Evolutionary conservation across 441 rosid genomes (phyloP), one percentile per base, ranked within the genome.

Genomic region (Gossypium schwendimanii): DNA sequence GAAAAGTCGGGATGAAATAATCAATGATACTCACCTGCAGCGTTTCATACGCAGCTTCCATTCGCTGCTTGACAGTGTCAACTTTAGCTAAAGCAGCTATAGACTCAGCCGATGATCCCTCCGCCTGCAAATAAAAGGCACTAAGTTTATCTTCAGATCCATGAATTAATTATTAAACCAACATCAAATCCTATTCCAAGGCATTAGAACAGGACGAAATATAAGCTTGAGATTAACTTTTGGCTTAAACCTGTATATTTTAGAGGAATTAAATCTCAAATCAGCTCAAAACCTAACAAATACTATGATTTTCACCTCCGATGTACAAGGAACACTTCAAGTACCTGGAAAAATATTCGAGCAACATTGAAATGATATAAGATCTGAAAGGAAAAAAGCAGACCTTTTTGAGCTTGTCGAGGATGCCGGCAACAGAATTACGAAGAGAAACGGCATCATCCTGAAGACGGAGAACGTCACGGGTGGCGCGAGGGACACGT

Each of bases 401-500:
- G 24, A 90, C 99, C 95, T 90, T 93, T 78, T 89, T 90, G 79
- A 95, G 93, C 90, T 91, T 95, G 79, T 89, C 91, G 67, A 93
- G 92, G 75, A 95, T 95, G 62, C 88, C 92, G 55, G 91, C 88
- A 68, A 89, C 91, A 21, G 98, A 86, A 44, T 69, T 74, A 65
- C 99, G 97, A 68, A 95, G 88, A 36, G 97, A 90, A 54, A 89
- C 81, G 6, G 98, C 99, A 57, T 95, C 99, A 70, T 93, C 99
- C 0, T 96, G 94, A 66, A 95, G 91, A 49, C 97, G 98, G 71
- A 93, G 81, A 31, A 93, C 90, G 70, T 95, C 99, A 54, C 99
- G 97, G 0, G 97, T 86, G 73, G 97, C 97, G 12, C 98, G 96
- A 3, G 99, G 99, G 45, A 93, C 94, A 67, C 99, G 99, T 78